phyloP scores from a whole-genome alignment of 2,329 filamentous ascomycete genomes.

The Ophiosphaerella korrae region DNA sequence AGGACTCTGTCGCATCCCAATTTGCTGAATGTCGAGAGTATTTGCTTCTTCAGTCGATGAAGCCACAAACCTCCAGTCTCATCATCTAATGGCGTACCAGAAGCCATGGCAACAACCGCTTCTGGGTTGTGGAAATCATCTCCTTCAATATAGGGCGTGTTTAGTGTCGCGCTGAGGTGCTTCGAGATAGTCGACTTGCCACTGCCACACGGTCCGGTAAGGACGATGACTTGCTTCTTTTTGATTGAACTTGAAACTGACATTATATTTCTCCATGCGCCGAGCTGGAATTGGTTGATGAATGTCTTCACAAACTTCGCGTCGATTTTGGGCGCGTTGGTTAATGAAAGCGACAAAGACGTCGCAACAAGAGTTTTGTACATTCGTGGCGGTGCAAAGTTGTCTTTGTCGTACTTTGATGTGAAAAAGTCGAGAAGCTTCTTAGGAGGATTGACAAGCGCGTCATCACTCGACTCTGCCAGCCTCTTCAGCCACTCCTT shows the following conservation, averaged over 20 bases:
- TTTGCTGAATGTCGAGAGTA: conserved; percentile 9
- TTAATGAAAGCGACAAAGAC: conserved; percentile 18
- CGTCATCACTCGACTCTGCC: conserved; percentile 54
- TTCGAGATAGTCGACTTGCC: conserved; percentile 49
- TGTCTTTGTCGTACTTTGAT: conserved; percentile 54
- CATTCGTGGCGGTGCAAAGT: conserved; percentile 14
- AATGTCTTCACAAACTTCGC: conserved; percentile 23
- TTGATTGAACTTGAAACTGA: too few relatives aligned
- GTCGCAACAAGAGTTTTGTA: conserved; percentile 23
- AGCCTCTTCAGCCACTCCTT: conserved; percentile 40
- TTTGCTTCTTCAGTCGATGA: conserved; percentile 32
- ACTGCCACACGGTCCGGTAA: conserved; percentile 51
- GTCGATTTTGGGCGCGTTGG: conserved; percentile 19
- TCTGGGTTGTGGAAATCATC: conserved; percentile 45
- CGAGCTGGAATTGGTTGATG: conserved; percentile 25
- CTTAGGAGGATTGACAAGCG: conserved; percentile 56
- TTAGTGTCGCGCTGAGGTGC: conserved; percentile 35
- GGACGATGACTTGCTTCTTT: conserved; percentile 36
- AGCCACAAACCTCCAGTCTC: conserved; percentile 29
- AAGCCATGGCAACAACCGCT: conserved; percentile 43
- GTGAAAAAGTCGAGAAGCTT: conserved; percentile 61
- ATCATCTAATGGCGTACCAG: conserved; percentile 38
- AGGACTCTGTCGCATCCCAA: conserved; percentile 27
- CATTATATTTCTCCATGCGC: conserved; percentile 10
- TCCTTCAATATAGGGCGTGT: conserved; percentile 49